phyloP scores from a whole-genome alignment of 1,284 basidiomycete genomes.

The Boletus semigastroideus region DNA sequence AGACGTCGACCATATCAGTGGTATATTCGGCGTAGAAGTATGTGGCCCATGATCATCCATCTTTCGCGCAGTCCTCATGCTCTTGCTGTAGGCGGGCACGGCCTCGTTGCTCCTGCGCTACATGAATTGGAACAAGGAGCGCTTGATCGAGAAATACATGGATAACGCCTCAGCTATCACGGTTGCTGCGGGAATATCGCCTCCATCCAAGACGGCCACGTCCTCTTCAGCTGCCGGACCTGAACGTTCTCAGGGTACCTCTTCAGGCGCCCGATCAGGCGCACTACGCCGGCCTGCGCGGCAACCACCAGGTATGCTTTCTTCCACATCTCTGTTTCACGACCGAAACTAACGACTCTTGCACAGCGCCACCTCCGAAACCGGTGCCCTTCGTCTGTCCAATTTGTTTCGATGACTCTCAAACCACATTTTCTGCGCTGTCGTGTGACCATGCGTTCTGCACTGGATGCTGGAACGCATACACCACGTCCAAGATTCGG shows the following conservation, averaged over 20 bases:
- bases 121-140: slow-evolving; percentile 95
- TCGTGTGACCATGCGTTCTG: slow-evolving; percentile 85
- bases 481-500: slow-evolving; percentile 82
- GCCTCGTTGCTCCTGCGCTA: slow-evolving; percentile 84
- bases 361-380: slow-evolving; percentile 28
- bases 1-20: slow-evolving; percentile 82
- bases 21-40: slow-evolving; percentile 84
- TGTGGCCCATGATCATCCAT: slow-evolving; percentile 35
- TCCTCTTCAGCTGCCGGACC: slow-evolving; percentile 34
- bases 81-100: slow-evolving; percentile 38
- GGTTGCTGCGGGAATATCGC: slow-evolving; percentile 64
- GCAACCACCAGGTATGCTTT: slow-evolving; percentile 31
- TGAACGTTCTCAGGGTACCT: slow-evolving; percentile 34
- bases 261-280: slow-evolving; percentile 24
- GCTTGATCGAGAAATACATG: slow-evolving; percentile 94
- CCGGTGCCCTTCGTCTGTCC: slow-evolving; percentile 75
- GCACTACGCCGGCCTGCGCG: slow-evolving; percentile 42
- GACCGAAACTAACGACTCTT: slow-evolving; percentile 1
- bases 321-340: background rate
- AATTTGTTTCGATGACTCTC: slow-evolving; percentile 85
- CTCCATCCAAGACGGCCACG: slow-evolving; percentile 38
- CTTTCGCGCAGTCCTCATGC: background rate
- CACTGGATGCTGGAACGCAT: slow-evolving; percentile 84
- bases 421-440: slow-evolving; percentile 61
- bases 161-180: slow-evolving; percentile 76